Percentiles rank a stretch among this genome's conserved stretches.
Conservation (phyloP, 2,329 filamentous ascomycete genomes). For the Aspergillus sp. region DNA sequence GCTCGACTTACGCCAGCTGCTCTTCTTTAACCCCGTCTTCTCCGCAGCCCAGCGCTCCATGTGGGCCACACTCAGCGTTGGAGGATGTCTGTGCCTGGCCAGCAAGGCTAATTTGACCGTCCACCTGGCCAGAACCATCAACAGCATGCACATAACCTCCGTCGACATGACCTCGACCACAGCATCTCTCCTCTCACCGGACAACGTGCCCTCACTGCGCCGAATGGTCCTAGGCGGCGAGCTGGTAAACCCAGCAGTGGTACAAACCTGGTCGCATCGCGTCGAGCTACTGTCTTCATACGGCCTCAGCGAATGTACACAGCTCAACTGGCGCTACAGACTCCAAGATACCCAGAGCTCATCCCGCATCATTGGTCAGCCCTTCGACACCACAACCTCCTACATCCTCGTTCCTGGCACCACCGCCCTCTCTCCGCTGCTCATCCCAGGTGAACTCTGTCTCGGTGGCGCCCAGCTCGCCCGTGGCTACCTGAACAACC, state of each 20-base stretch:
- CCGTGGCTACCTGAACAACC: constrained; percentile 12
- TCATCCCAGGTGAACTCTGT: constrained; percentile 16
- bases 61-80: constrained; percentile 12
- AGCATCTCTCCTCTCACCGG: constrained; percentile 9
- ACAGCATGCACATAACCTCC: constrained; percentile 12
- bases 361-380: constrained; percentile 13
- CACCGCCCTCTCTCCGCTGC: constrained; percentile 12
- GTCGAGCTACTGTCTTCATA: constrained; percentile 19
- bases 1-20: constrained; percentile 10
- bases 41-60: constrained; percentile 20
- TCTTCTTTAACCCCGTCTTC: constrained; percentile 18
- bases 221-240: constrained; percentile 18
- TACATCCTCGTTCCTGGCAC: constrained; percentile 17
- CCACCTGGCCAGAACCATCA: constrained; percentile 6
- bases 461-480: constrained; percentile 18
- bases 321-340: constrained; percentile 14
- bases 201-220: constrained; percentile 11
- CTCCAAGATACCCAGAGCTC: not conserved
- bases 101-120: constrained; percentile 5
- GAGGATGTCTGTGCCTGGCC: constrained; percentile 12
- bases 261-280: constrained; percentile 11
- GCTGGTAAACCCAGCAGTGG: constrained; percentile 6
- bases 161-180: constrained; percentile 17
- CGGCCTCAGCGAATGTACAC: constrained; percentile 23
- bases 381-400: constrained; percentile 15